Percentiles rank a stretch among this genome's conserved stretches.
These are phyloP conservation scores for Flaveria brownii DNA, from an alignment of 129 eudicot genomes.

Conservation along the genomic window DNA sequence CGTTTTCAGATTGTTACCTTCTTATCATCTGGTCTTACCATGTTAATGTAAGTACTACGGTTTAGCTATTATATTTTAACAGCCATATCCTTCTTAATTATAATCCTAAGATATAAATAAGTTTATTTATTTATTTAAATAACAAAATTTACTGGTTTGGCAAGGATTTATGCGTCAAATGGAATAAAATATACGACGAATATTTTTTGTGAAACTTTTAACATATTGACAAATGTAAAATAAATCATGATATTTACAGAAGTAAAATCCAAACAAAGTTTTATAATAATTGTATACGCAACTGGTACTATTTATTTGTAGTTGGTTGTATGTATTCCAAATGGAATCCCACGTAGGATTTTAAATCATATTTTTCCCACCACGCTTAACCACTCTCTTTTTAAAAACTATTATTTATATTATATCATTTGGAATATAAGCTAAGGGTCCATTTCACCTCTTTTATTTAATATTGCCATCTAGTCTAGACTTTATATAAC, in stretches of 20 bases:
- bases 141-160: not conserved
- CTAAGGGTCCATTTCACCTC: not conserved
- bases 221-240: not conserved
- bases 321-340: constrained; percentile 29
- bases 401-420: not conserved
- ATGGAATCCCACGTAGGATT: constrained; percentile 40
- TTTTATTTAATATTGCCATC: constrained; percentile 2
- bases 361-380: constrained; percentile 21
- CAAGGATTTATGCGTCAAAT: not conserved
- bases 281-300: not conserved
- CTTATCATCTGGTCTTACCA: no score
- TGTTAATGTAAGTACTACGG: no score
- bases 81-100: no score
- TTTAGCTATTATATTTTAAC: no score
- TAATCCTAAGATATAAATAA: no score
- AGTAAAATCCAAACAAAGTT: not conserved
- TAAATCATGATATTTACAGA: not conserved
- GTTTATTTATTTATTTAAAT: not conserved
- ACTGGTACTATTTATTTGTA: constrained; percentile 6
- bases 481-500: not conserved
- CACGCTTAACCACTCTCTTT: constrained; percentile 19
- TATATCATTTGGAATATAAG: constrained; percentile 15
- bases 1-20: no score
- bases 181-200: not conserved
- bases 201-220: not conserved